Evolutionary conservation across 768 basidiomycete genomes (phyloP).

Genomic region (Naganishia vishniacii): DNA sequence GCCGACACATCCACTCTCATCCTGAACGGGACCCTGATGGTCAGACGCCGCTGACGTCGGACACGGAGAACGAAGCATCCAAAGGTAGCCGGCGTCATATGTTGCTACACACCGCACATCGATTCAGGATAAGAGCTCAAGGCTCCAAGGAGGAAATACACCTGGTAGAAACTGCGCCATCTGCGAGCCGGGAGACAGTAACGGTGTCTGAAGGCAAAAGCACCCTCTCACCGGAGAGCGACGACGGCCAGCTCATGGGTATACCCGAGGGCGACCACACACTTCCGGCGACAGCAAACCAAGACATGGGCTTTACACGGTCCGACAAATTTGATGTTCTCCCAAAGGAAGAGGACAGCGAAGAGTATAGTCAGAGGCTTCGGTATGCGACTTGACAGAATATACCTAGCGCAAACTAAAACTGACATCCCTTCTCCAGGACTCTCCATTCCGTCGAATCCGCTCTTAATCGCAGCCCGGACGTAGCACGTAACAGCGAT

Average conservation of each 20-base stretch:
- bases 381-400: background rate
- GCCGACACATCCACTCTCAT: constrained; percentile 9
- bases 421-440: background rate
- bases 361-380: background rate
- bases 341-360: background rate
- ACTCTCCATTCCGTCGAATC: constrained; percentile 4
- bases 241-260: background rate
- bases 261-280: too few species aligned
- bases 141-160: constrained; percentile 8
- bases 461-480: background rate
- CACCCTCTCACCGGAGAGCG: background rate
- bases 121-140: constrained; percentile 1
- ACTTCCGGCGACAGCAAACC: background rate
- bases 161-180: background rate
- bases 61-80: constrained; percentile 14
- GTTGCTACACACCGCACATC: background rate
- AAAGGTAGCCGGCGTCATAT: constrained; percentile 1
- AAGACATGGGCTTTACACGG: background rate
- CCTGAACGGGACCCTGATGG: background rate
- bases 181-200: background rate
- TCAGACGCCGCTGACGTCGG: background rate
- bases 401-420: background rate
- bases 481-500: background rate
- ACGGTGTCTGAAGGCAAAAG: background rate
- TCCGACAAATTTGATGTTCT: background rate